phyloP scores from a whole-genome alignment of 2,329 filamentous ascomycete species.

The Aureobasidium sp. region DNA sequence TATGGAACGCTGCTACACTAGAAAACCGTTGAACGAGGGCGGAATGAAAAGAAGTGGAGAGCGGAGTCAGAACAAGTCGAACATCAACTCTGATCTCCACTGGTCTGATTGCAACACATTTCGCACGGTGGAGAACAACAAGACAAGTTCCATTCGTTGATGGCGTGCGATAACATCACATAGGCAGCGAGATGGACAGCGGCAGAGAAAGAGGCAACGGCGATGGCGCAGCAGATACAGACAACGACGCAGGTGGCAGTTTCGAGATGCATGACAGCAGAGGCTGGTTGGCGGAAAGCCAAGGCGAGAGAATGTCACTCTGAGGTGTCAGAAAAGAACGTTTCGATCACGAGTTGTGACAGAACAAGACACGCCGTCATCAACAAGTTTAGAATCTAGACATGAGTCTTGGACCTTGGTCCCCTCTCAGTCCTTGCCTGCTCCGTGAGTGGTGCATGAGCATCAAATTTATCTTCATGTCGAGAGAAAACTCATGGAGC shows the following conservation, averaged over 20 bases:
- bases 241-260: neutral
- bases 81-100: conserved; percentile 1
- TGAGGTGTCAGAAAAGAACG: neutral
- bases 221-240: neutral
- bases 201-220: neutral
- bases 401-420: neutral
- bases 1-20: neutral
- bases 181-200: neutral
- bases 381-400: neutral
- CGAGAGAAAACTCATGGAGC: neutral
- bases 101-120: neutral
- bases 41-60: conserved; percentile 6
- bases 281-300: neutral
- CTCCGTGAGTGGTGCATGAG: neutral
- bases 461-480: neutral
- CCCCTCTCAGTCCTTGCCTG: neutral
- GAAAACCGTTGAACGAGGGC: neutral
- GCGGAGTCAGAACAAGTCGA: neutral
- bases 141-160: neutral
- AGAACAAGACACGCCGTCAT: conserved; percentile 1
- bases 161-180: neutral
- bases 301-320: neutral
- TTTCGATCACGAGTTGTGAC: neutral
- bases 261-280: neutral
- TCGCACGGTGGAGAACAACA: neutral